These are phyloP conservation scores for Colletotrichum sp. DNA, from an alignment of 2,329 filamentous ascomycete species.

Conservation along the genomic window DNA sequence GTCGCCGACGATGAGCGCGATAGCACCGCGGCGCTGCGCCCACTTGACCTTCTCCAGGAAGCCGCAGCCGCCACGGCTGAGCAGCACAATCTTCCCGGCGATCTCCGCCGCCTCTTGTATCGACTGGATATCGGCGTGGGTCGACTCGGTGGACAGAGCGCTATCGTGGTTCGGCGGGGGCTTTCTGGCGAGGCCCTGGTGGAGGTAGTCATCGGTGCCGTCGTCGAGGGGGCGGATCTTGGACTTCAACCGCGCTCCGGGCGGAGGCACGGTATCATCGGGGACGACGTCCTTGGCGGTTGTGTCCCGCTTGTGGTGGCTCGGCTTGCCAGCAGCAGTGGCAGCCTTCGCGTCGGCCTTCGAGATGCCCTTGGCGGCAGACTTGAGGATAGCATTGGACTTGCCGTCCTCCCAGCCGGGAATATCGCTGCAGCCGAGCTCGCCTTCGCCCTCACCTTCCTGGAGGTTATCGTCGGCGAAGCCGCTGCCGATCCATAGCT, in stretches of 20 bases:
- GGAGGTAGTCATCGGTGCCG: slow-evolving; percentile 85
- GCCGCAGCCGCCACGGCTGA: slow-evolving; percentile 92
- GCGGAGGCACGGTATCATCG: slow-evolving; percentile 26
- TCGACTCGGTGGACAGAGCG: slow-evolving; percentile 37
- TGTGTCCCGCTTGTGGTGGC: slow-evolving; percentile 39
- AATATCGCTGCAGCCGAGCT: slow-evolving; percentile 94
- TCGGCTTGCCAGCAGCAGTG: slow-evolving; percentile 32
- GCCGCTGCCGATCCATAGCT: slow-evolving; percentile 91
- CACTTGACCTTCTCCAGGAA: slow-evolving; percentile 98
- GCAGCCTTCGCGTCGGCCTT: slow-evolving; percentile 29
- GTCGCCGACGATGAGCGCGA: slow-evolving; percentile 92
- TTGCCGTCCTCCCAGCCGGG: slow-evolving; percentile 80
- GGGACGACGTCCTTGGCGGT: slow-evolving; percentile 31
- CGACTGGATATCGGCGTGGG: slow-evolving; percentile 84
- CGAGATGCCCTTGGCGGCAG: slow-evolving; percentile 33
- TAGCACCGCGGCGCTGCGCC: slow-evolving; percentile 88
- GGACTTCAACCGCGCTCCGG: slow-evolving; percentile 28
- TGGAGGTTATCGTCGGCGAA: slow-evolving; percentile 81
- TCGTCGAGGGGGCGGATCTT: slow-evolving; percentile 49
- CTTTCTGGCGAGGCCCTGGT: slow-evolving; percentile 51
- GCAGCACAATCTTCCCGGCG: slow-evolving; percentile 86
- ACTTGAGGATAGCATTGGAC: slow-evolving; percentile 48
- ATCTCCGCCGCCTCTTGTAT: slow-evolving; percentile 89
- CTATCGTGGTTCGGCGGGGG: slow-evolving; percentile 37
- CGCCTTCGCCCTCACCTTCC: slow-evolving; percentile 73